Evolutionary conservation across 2,329 filamentous ascomycete species (phyloP).

Genomic region (Ophiostoma sp.): DNA sequence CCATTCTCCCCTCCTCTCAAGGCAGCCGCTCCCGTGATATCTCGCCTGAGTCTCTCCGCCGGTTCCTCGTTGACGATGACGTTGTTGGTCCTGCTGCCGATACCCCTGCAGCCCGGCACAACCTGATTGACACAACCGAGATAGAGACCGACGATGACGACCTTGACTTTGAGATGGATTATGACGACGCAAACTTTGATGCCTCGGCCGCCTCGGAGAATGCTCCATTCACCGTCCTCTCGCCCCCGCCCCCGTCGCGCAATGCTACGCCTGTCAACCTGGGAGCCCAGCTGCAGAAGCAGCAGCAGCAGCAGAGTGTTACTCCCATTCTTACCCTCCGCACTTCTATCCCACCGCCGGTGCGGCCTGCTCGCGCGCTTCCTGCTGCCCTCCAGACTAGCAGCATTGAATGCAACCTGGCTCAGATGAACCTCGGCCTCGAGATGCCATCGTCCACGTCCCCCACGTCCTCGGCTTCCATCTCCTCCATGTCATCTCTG

Average conservation of each 20-base stretch:
- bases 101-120: neutral
- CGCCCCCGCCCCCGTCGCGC: conserved; percentile 45
- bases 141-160: conserved; percentile 49
- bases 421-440: conserved; percentile 26
- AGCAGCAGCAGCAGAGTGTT: neutral
- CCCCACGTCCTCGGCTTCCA: conserved; percentile 20
- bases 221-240: conserved; percentile 44
- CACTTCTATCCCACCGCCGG: conserved; percentile 21
- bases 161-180: conserved; percentile 42
- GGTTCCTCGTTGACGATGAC: conserved; percentile 42
- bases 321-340: neutral
- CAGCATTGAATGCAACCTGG: conserved; percentile 27
- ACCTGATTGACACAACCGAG: conserved; percentile 36
- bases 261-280: conserved; percentile 1
- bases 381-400: neutral
- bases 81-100: neutral
- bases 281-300: neutral
- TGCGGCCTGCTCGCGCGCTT: conserved; percentile 13
- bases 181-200: conserved; percentile 58
- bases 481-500: conserved; percentile 18
- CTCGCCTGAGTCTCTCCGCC: conserved; percentile 50
- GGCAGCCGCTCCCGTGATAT: conserved; percentile 43
- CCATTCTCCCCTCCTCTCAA: neutral
- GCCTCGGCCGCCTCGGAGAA: conserved; percentile 44
- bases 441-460: conserved; percentile 11